Conservation (phyloP, 2,329 filamentous ascomycete species). For the Purpureocillium lavendulum region DNA sequence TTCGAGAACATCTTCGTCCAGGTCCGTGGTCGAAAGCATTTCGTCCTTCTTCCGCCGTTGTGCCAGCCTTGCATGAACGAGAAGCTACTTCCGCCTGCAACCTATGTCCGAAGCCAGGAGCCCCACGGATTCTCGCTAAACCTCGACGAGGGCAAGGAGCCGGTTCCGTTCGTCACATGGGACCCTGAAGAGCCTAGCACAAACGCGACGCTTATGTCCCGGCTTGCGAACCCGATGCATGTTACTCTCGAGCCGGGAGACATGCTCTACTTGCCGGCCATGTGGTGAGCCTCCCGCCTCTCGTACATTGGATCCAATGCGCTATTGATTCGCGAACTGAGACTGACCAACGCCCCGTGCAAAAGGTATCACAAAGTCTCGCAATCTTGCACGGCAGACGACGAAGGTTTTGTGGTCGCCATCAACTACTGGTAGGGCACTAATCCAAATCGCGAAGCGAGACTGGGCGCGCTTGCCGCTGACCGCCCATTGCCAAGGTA, state of each 20-base stretch:
- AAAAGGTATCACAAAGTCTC: conserved; percentile 70
- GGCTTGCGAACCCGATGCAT: conserved; percentile 50
- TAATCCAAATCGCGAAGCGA: conserved; percentile 2
- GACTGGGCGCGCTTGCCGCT: not conserved
- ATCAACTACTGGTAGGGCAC: conserved; percentile 68
- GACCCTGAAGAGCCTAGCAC: conserved; percentile 54
- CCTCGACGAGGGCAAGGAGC: conserved; percentile 22
- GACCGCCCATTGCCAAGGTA: conserved; percentile 42
- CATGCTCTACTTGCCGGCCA: conserved; percentile 72
- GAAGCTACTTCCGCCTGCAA: conserved; percentile 43
- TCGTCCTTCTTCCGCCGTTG: conserved; percentile 64
- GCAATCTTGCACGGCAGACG: conserved; percentile 58
- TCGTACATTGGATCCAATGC: too few relatives aligned
- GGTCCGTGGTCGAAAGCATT: conserved; percentile 64
- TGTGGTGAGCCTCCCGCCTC: conserved; percentile 50
- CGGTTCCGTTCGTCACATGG: conserved; percentile 64
- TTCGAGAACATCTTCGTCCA: conserved; percentile 84
- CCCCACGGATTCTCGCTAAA: conserved; percentile 17
- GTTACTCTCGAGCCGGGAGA: conserved; percentile 66
- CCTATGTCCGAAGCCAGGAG: conserved; percentile 37
- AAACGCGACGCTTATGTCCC: conserved; percentile 49
- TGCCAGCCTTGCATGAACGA: conserved; percentile 65
- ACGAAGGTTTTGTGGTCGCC: conserved; percentile 66
- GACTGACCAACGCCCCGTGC: not conserved
- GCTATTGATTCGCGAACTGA: too few relatives aligned